Percentiles rank a stretch among this genome's conserved stretches.
Conservation (phyloP, 2,329 filamentous ascomycete genomes). For the Pezicula neosporulosa region DNA sequence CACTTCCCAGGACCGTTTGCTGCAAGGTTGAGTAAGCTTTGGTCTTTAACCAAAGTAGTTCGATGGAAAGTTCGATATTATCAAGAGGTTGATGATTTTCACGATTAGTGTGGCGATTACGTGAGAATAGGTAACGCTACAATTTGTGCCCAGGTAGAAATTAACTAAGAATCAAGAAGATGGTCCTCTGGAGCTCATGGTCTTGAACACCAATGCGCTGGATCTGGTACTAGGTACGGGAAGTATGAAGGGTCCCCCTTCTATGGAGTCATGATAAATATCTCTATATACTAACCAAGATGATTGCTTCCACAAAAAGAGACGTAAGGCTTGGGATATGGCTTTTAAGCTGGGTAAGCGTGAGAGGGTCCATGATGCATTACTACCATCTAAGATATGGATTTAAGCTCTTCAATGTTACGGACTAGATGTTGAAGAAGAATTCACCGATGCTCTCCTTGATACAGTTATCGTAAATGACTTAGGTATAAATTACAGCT, state of each 20-base stretch:
- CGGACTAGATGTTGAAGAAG: conserved; percentile 7
- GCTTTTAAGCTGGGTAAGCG: conserved; percentile 4
- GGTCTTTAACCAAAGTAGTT: conserved; percentile 8
- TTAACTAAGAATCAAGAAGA: background rate
- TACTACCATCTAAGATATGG: too few relatives aligned
- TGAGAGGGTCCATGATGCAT: too few relatives aligned
- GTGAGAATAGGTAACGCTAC: conserved; percentile 7
- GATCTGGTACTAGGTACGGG: conserved; percentile 10
- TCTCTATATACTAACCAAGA: conserved; percentile 10
- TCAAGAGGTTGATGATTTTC: conserved; percentile 6
- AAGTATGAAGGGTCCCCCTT: conserved; percentile 14
- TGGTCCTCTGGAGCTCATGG: conserved; percentile 12
- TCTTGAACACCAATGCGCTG: conserved; percentile 10
- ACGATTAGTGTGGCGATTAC: conserved; percentile 16
- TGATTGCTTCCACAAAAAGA: conserved; percentile 9
- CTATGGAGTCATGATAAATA: conserved; percentile 10
- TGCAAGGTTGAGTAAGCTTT: conserved; percentile 17
- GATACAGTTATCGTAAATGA: conserved; percentile 6
- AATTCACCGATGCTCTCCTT: conserved; percentile 10
- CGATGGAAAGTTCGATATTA: conserved; percentile 11
- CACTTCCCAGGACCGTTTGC: conserved; percentile 17
- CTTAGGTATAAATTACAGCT: conserved; percentile 10
- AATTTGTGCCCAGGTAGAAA: background rate
- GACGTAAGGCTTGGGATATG: conserved; percentile 10
- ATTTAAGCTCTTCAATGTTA: conserved; percentile 2